phyloP scores from a whole-genome alignment of 2,329 filamentous ascomycete species.

The Elsinoe fawcettii region DNA sequence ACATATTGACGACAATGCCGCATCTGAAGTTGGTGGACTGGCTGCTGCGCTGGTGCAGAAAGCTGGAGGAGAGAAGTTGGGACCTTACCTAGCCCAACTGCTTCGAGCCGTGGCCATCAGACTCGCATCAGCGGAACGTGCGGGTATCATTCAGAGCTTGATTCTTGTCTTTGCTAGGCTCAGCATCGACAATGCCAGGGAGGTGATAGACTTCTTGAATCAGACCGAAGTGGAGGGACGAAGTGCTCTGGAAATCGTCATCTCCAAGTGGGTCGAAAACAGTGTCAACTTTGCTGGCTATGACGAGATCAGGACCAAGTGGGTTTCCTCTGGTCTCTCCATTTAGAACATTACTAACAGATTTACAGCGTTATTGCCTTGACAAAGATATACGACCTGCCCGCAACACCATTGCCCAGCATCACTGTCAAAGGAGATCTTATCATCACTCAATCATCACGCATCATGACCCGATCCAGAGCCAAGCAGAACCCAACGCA shows the following conservation, averaged over 20 bases:
- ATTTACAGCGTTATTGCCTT: constrained; percentile 71
- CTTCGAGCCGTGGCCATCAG: constrained; percentile 81
- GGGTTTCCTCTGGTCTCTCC: constrained; percentile 31
- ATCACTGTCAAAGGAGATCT: constrained; percentile 88
- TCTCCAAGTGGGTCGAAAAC: constrained; percentile 95
- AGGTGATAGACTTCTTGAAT: constrained; percentile 86
- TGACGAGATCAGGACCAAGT: constrained; percentile 95
- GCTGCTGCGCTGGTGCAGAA: constrained; percentile 94
- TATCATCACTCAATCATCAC: constrained; percentile 66
- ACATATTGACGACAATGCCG: constrained; percentile 81
- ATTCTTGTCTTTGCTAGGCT: constrained; percentile 92
- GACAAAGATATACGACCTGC: constrained; percentile 80
- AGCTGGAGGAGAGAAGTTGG: constrained; percentile 81
- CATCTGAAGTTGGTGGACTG: constrained; percentile 90
- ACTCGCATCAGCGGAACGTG: constrained; percentile 71
- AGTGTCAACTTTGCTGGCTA: constrained; percentile 97
- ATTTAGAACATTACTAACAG: constrained; percentile 18
- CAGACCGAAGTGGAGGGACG: constrained; percentile 60
- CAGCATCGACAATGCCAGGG: constrained; percentile 72
- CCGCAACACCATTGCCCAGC: constrained; percentile 69
- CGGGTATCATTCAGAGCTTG: constrained; percentile 88
- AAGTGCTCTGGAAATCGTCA: constrained; percentile 79
- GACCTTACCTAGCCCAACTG: constrained; percentile 81
- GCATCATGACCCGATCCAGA: constrained; percentile 90
- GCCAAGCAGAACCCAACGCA: constrained; percentile 82